phyloP scores from a whole-genome alignment of 441 rosid genomes.

The Gossypium aridum region DNA sequence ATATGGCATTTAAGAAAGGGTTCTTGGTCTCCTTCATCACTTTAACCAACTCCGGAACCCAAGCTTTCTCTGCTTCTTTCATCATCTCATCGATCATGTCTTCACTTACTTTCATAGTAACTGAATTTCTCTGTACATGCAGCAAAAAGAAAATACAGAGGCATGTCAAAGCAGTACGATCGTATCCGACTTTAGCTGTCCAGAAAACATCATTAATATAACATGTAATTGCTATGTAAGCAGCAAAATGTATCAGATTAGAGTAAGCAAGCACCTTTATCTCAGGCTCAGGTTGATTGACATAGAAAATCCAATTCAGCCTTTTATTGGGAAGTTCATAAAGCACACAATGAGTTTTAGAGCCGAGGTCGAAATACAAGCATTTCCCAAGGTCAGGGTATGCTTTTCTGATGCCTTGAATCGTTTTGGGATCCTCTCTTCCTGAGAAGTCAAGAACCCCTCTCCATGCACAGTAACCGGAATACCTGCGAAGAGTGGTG shows the following conservation, averaged over 20 bases:
- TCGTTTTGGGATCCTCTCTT: slow-evolving; percentile 42
- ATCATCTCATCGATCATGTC: slow-evolving; percentile 49
- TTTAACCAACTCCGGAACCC: slow-evolving; percentile 53
- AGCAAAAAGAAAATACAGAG: neutral
- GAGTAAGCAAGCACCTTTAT: slow-evolving; percentile 36
- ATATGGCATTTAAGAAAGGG: slow-evolving; percentile 69
- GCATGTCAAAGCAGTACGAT: neutral
- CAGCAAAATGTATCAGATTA: neutral
- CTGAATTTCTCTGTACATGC: slow-evolving; percentile 49
- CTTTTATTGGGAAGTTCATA: slow-evolving; percentile 52
- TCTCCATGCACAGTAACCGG: slow-evolving; percentile 83
- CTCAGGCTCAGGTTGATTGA: slow-evolving; percentile 62
- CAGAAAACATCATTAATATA: neutral
- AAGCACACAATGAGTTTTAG: slow-evolving; percentile 40
- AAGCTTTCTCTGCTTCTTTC: slow-evolving; percentile 47
- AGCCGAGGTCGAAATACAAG: slow-evolving; percentile 48
- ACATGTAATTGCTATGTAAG: neutral
- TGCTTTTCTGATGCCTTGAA: slow-evolving; percentile 31
- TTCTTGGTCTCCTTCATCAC: slow-evolving; percentile 57
- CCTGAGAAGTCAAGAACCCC: slow-evolving; percentile 63
- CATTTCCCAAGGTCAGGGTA: slow-evolving; percentile 69
- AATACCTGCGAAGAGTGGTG: slow-evolving; percentile 37
- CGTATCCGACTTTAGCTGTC: neutral
- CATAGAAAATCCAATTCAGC: slow-evolving; percentile 77
- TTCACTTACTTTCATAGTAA: slow-evolving; percentile 46